A percentile compares a stretch with the other conserved stretches of the same genome.
Evolutionary conservation across 2,329 filamentous ascomycete species (phyloP).

Genomic region (Stachybotrys chartarum): DNA sequence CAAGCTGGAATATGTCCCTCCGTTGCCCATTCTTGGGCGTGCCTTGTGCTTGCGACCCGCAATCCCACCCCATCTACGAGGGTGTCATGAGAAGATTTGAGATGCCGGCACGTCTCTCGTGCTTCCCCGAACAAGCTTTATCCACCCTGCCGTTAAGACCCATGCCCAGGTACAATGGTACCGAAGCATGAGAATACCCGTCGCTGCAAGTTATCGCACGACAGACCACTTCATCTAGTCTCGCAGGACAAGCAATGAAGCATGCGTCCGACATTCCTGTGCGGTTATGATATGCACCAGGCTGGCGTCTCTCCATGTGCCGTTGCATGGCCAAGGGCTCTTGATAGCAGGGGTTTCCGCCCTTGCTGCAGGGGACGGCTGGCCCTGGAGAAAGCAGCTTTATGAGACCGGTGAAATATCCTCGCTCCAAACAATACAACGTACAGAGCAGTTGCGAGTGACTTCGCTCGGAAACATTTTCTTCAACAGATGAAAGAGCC

Average conservation of each 20-base stretch:
- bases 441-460: too few relatives aligned
- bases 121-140: slow-evolving; percentile 2
- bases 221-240: not conserved
- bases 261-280: not conserved
- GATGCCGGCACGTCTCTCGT: not conserved
- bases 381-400: not conserved
- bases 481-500: not conserved
- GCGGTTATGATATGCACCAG: not conserved
- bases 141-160: not conserved
- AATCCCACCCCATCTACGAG: not conserved
- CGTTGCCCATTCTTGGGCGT: not conserved
- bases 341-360: not conserved
- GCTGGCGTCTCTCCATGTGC: not conserved
- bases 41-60: not conserved
- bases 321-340: not conserved
- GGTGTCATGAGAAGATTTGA: not conserved
- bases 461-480: not conserved
- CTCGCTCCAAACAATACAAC: too few relatives aligned
- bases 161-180: not conserved
- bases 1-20: not conserved
- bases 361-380: not conserved
- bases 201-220: not conserved
- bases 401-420: too few relatives aligned
- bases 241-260: not conserved
- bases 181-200: not conserved